Evolutionary conservation across 1,284 basidiomycete species (phyloP), one percentile per base, ranked within the genome.

Genomic region (Tremellales sp.): DNA sequence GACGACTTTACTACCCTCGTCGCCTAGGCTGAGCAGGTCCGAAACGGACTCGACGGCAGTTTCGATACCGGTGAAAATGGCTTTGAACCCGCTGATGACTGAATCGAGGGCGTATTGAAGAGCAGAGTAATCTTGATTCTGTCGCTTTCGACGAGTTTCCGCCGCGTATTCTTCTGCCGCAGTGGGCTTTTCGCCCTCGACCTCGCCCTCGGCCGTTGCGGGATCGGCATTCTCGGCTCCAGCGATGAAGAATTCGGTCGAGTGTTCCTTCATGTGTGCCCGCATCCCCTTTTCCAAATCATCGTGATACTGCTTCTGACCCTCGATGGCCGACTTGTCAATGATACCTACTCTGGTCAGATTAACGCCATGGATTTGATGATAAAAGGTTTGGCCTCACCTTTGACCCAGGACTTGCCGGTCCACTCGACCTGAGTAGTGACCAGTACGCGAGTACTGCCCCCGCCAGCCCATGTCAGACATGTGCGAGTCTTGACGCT

Each of bases 341-440:
- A 98, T 96, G 62, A 98, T 89, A 49, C 90, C 89, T 91, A 64
- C 19, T 10, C 29, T 26, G n/a, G 3, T 25, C 19, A 29, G 22
- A 24, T 17, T 10, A 13, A 25, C 11, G 22, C n/a, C 19, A 24
- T 40, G 33, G 21, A 23, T 26, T 35, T 17, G n/a, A n/a, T n/a
- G n/a, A 7, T 4, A 25, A 13, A 25, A 43, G 31, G 31, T 8
- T 23, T 19, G 21, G 3, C 6, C 81, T 60, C 55, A 89, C 91
- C 86, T 75, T 89, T 94, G 72, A 98, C 89, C 77, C 97, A 97
- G 72, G 89, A 94, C 60, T 92, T 81, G 21, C 93, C 93, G 0
- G 86, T 89, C 93, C 94, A 98, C 56, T 97, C 93, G 2, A 97
- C 90, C 58, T 87, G 82, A 6, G 88, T 92, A 31, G 90, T 93